Base-by-base conservation (phyloP, 1,139 yeast species). In the Hanseniaspora gamundiae region DNA sequence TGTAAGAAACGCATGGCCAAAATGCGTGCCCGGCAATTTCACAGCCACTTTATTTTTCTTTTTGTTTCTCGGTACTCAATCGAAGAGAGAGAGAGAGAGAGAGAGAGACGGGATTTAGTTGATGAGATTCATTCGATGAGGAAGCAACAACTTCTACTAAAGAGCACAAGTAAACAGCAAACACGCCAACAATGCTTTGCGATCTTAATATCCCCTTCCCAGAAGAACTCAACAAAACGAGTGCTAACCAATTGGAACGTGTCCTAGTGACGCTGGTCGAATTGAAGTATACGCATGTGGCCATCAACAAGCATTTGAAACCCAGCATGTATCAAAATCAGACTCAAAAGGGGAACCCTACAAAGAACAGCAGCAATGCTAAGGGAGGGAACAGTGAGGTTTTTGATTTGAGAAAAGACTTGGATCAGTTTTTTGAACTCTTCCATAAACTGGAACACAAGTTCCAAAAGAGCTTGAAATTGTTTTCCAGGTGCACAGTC, bases 131-230 rank as follows among this genome's bases (percentile, higher is more conserved):
- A 24, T n/a, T n/a, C n/a, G n/a, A n/a, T n/a, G n/a, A n/a, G n/a
- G n/a, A n/a, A n/a, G n/a, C n/a, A n/a, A n/a, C n/a, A n/a, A n/a
- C n/a, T n/a, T n/a, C n/a, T n/a, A n/a, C n/a, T n/a, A n/a, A n/a
- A n/a, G n/a, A n/a, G n/a, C n/a, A n/a, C 26, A 31, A 14, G 21
- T 9, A 14, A 31, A 14, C 33, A 9, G 8, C 38, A 35, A 35
- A 17, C 26, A 35, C 11, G 8, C 19, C 39, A 33, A 17, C 28
- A 14, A 71, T 74, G 78, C 66, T 70, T 49, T 80, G 76, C 51
- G 96, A 87, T 63, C 68, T 87, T 49, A 87, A 87, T 58, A 79
- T 87, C 4, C 77, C 78, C 19, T 87, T 94, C 91, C 94, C 95
- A 0, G 52, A 62, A 3, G 52, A 64, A 11, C 60, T 62, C 26